phyloP scores from a whole-genome alignment of 2,329 filamentous ascomycete species.

The Colletotrichum sp. region DNA sequence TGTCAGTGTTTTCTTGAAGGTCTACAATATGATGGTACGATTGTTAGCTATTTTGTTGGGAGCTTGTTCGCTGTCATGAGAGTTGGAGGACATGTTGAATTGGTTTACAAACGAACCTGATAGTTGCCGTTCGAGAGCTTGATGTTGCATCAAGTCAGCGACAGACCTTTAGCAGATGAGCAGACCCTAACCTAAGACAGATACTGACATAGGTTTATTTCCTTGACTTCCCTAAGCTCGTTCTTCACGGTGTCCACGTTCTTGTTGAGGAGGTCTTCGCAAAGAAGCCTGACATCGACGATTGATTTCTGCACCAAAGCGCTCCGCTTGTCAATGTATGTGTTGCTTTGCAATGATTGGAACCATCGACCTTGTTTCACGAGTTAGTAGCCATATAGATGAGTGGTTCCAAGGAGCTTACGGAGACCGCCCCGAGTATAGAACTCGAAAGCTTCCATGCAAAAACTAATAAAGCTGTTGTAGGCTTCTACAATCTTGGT shows the following conservation, averaged over 20 bases:
- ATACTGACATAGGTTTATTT: neutral
- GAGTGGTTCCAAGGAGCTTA: neutral
- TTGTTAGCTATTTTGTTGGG: neutral
- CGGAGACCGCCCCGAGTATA: neutral
- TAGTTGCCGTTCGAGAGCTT: neutral
- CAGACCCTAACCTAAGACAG: neutral
- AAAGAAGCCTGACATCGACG: neutral
- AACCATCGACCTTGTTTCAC: neutral
- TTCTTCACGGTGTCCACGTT: neutral
- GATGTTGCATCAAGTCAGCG: neutral
- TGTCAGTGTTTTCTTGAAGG: neutral
- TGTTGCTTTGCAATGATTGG: neutral
- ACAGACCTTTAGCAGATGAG: neutral
- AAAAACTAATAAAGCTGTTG: neutral
- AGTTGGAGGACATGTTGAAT: neutral
- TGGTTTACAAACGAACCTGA: neutral
- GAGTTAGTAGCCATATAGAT: neutral
- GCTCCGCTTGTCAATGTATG: neutral
- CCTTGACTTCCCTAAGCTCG: neutral
- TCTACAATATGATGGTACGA: neutral
- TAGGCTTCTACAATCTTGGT: neutral
- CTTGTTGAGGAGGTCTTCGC: neutral
- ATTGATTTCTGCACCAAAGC: neutral
- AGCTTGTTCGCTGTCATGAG: neutral
- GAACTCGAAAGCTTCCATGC: neutral